Conservation (phyloP, 495 filamentous ascomycete species). For the Hypoxylon perforatum region DNA sequence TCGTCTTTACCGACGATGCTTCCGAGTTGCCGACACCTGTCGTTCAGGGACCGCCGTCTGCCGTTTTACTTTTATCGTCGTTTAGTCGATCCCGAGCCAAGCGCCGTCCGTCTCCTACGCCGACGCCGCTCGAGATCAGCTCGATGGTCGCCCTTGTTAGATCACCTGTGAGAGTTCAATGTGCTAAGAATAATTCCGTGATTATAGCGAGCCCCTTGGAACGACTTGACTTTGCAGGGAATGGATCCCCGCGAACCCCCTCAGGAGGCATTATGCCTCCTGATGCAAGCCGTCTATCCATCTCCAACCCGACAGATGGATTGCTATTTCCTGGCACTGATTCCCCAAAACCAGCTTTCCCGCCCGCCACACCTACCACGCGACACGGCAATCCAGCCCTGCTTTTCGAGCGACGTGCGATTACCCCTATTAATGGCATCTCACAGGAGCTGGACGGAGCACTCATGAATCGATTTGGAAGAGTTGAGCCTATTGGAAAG, state of each 20-base stretch:
- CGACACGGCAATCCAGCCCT: slow-evolving; percentile 58
- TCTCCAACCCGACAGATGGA: slow-evolving; percentile 64
- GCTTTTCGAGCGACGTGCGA: slow-evolving; percentile 44
- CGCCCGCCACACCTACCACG: slow-evolving; percentile 84
- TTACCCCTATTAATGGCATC: slow-evolving; percentile 56
- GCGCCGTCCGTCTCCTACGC: slow-evolving; percentile 44
- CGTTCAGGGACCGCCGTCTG: slow-evolving; percentile 22
- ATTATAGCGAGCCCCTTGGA: slow-evolving; percentile 64
- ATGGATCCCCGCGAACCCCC: slow-evolving; percentile 80
- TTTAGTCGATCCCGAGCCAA: slow-evolving; percentile 52
- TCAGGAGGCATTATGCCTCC: slow-evolving; percentile 77
- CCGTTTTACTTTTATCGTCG: slow-evolving; percentile 41
- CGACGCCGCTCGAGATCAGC: slow-evolving; percentile 48
- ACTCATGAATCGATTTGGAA: slow-evolving; percentile 77
- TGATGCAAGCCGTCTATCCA: slow-evolving; percentile 84
- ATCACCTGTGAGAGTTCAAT: slow-evolving; percentile 44
- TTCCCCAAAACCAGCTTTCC: slow-evolving; percentile 56
- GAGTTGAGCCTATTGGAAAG: slow-evolving; percentile 78
- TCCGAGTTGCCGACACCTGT: slow-evolving; percentile 36
- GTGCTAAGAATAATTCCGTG: slow-evolving; percentile 58
- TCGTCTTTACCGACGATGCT: neutral
- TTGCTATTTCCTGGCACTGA: slow-evolving; percentile 45
- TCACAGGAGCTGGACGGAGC: slow-evolving; percentile 72
- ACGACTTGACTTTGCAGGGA: slow-evolving; percentile 58
- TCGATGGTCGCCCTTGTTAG: slow-evolving; percentile 44